A percentile compares a stretch with the other conserved stretches of the same genome.
Conservation (phyloP, 108 stramenopile genomes). For the Epipyxis sp. region DNA sequence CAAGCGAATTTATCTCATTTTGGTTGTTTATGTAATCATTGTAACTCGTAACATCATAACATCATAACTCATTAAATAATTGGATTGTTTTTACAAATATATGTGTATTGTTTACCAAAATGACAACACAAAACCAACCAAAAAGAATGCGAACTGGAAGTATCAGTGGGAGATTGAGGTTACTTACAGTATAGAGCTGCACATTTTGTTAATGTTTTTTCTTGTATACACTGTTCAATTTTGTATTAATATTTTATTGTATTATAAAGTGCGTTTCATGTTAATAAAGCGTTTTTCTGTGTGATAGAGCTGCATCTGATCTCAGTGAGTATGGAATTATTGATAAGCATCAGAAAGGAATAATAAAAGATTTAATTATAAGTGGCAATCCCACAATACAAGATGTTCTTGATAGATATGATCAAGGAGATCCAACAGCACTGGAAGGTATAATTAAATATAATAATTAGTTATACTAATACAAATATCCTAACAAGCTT, state of each 20-base stretch:
- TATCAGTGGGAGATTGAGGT: constrained; percentile 21
- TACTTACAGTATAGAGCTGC: background rate
- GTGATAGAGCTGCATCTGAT: constrained; percentile 43
- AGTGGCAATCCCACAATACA: constrained; percentile 52
- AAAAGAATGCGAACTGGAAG: constrained; percentile 22
- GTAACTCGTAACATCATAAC: too few relatives aligned
- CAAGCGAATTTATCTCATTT: too few relatives aligned
- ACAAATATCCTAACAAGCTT: too few relatives aligned
- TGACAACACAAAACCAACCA: too few relatives aligned
- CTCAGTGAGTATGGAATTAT: constrained; percentile 56
- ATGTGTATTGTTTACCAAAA: too few relatives aligned
- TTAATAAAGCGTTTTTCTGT: background rate
- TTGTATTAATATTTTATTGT: background rate
- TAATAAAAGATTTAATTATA: constrained; percentile 58
- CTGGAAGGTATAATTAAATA: constrained; percentile 35
- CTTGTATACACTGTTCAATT: background rate
- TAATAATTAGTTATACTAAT: background rate
- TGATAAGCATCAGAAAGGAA: constrained; percentile 57
- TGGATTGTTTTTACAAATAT: too few relatives aligned
- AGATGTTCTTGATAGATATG: constrained; percentile 46
- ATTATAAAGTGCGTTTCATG: too few relatives aligned
- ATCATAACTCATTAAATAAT: too few relatives aligned
- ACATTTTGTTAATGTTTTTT: background rate
- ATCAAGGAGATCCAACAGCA: constrained; percentile 49
- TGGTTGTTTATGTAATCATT: too few relatives aligned